A percentile compares a stretch with the other conserved stretches of the same genome.
phyloP scores from a whole-genome alignment of 1,139 yeast species.

The Blastobotrys proliferans region DNA sequence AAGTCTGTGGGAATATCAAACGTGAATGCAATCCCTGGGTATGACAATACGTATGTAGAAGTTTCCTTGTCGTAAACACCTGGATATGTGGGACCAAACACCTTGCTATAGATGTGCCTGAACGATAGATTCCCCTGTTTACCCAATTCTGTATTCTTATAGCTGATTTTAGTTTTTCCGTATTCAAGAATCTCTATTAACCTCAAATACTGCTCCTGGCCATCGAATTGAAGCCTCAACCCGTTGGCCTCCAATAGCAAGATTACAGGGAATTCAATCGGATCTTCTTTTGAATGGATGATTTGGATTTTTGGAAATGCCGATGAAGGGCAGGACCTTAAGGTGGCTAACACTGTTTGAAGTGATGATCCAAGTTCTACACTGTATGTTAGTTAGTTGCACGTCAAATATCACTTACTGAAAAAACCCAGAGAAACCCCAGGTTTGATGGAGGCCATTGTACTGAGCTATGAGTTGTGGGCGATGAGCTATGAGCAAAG shows the following conservation, averaged over 20 bases:
- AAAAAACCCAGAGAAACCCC: conserved; percentile 20
- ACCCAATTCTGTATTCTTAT: conserved; percentile 29
- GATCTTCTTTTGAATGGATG: conserved; percentile 22
- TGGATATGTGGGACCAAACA: conserved; percentile 36
- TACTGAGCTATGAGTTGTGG: background rate
- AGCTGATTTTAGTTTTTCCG: conserved; percentile 24
- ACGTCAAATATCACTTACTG: conserved; percentile 11
- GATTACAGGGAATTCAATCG: conserved; percentile 22
- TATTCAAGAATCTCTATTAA: conserved; percentile 29
- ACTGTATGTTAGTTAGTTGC: conserved; percentile 1
- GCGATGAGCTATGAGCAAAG: background rate
- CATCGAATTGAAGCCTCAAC: conserved; percentile 29
- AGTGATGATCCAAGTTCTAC: conserved; percentile 27
- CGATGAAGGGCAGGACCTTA: conserved; percentile 22
- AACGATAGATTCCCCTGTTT: conserved; percentile 24
- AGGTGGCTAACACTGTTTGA: conserved; percentile 20
- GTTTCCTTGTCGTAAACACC: conserved; percentile 22
- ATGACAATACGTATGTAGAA: conserved; percentile 26
- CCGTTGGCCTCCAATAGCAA: conserved; percentile 28
- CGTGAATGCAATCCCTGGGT: conserved; percentile 34
- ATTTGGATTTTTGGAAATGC: conserved; percentile 28
- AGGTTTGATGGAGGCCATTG: conserved; percentile 20
- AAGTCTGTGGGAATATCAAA: conserved; percentile 21
- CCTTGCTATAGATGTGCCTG: conserved; percentile 28
- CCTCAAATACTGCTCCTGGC: conserved; percentile 25